phyloP scores from a whole-genome alignment of 2,329 filamentous ascomycete genomes.

The Bipolaris gigantea region DNA sequence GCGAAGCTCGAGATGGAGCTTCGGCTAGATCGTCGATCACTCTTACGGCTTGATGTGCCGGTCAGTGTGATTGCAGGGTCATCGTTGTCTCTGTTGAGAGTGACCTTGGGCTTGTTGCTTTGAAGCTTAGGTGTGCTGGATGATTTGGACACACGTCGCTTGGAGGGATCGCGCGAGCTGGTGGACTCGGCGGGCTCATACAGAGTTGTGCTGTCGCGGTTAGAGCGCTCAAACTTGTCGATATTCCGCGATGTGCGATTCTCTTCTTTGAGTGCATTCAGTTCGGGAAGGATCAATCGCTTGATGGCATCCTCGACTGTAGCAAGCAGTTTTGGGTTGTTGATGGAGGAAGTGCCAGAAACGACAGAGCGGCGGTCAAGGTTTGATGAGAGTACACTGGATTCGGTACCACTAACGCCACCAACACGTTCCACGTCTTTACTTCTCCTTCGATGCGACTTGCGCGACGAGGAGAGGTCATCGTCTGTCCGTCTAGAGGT shows the following conservation, averaged over 20 bases:
- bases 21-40: constrained; percentile 57
- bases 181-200: constrained; percentile 61
- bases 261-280: constrained; percentile 88
- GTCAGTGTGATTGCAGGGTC: constrained; percentile 62
- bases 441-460: constrained; percentile 46
- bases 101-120: constrained; percentile 60
- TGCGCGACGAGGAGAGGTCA: constrained; percentile 35
- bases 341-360: constrained; percentile 69
- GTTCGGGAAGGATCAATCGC: constrained; percentile 83
- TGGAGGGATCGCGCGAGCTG: constrained; percentile 52
- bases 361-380: constrained; percentile 58
- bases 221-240: constrained; percentile 67
- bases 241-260: constrained; percentile 76
- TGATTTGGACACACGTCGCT: constrained; percentile 61
- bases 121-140: constrained; percentile 63
- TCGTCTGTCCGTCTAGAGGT: constrained; percentile 30
- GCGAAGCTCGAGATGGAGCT: constrained; percentile 50
- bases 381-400: constrained; percentile 63
- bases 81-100: constrained; percentile 60
- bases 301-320: constrained; percentile 93
- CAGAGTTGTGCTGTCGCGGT: constrained; percentile 41
- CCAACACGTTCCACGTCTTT: constrained; percentile 52
- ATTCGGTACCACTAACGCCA: constrained; percentile 59
- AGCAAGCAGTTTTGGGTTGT: constrained; percentile 87
- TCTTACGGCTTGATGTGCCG: constrained; percentile 56